A percentile compares a stretch with the other conserved stretches of the same genome.
Conservation (phyloP, 73 alveolate genomes). For the Paramecium sexaurelia region DNA sequence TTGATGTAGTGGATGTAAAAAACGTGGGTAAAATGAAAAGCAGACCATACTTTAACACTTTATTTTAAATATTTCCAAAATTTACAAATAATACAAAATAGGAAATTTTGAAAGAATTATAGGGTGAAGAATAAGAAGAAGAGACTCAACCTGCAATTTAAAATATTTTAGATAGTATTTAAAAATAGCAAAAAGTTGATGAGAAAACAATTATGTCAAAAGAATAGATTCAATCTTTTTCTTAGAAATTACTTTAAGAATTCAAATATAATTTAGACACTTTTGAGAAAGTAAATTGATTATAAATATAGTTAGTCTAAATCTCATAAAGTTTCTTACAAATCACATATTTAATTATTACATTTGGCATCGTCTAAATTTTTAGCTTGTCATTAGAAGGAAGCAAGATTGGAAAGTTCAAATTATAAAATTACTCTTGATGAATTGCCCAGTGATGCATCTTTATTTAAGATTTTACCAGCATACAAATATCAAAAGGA, state of each 20-base stretch:
- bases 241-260: conserved; percentile 49
- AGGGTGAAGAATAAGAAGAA: conserved; percentile 20
- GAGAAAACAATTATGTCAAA: conserved; percentile 1
- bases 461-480: conserved; percentile 60
- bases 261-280: conserved; percentile 65
- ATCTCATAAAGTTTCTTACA: conserved; percentile 56
- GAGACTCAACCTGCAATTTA: not conserved
- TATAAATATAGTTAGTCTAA: not conserved
- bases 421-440: conserved; percentile 64
- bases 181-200: not conserved
- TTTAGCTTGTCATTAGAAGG: conserved; percentile 64
- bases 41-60: conserved; percentile 40
- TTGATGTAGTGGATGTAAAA: conserved; percentile 39
- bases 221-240: conserved; percentile 33
- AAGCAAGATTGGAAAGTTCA: conserved; percentile 61
- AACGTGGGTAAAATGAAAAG: conserved; percentile 18
- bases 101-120: conserved; percentile 42
- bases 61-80: conserved; percentile 65
- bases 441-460: conserved; percentile 58
- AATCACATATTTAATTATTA: conserved; percentile 52
- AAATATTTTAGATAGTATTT: not conserved
- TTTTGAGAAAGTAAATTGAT: conserved; percentile 41
- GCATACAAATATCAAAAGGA: conserved; percentile 67
- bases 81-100: conserved; percentile 59
- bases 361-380: conserved; percentile 68